Conservation (phyloP, 164 flowering plant species). For the Vitis cinerea region DNA sequence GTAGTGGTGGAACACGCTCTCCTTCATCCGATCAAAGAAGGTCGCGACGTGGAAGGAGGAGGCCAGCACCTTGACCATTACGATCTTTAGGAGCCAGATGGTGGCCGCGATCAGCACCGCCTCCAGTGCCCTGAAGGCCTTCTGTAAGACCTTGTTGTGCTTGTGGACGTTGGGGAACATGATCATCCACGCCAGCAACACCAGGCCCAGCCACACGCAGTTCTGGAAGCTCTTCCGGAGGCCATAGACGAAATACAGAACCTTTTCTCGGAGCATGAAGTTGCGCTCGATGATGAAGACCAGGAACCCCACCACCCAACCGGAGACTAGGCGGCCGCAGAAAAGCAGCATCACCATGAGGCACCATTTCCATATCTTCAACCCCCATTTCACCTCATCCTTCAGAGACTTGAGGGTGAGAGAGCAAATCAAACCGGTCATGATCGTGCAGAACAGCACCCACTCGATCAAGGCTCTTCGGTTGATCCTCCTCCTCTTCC, state of each 20-base stretch:
- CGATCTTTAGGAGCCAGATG: slow-evolving; percentile 34
- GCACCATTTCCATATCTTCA: slow-evolving; percentile 47
- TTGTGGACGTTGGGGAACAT: slow-evolving; percentile 31
- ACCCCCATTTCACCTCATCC: slow-evolving; percentile 13
- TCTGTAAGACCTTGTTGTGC: slow-evolving; percentile 18
- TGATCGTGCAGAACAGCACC: slow-evolving; percentile 21
- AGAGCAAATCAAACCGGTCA: slow-evolving; percentile 24
- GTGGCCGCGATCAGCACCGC: slow-evolving; percentile 25
- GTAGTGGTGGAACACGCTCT: slow-evolving; percentile 44
- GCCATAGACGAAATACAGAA: slow-evolving; percentile 53
- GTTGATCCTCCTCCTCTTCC: slow-evolving; percentile 14
- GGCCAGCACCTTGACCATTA: slow-evolving; percentile 38
- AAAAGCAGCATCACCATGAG: slow-evolving; percentile 37
- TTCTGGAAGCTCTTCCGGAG: slow-evolving; percentile 37
- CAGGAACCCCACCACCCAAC: slow-evolving; percentile 29
- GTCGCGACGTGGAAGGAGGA: slow-evolving; percentile 48
- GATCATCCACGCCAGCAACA: slow-evolving; percentile 35
- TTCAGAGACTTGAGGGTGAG: slow-evolving; percentile 16
- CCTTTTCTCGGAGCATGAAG: slow-evolving; percentile 46
- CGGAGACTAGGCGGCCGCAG: slow-evolving; percentile 43
- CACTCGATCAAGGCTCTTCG: slow-evolving; percentile 25
- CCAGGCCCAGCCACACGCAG: slow-evolving; percentile 45
- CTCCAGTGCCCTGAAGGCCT: slow-evolving; percentile 10
- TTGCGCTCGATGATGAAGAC: slow-evolving; percentile 47
- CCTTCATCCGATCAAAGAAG: slow-evolving; percentile 52